A percentile compares a stretch with the other conserved stretches of the same genome.
Conservation (phyloP, 2,329 filamentous ascomycete species). For the Pseudogymnoascus sp. region DNA sequence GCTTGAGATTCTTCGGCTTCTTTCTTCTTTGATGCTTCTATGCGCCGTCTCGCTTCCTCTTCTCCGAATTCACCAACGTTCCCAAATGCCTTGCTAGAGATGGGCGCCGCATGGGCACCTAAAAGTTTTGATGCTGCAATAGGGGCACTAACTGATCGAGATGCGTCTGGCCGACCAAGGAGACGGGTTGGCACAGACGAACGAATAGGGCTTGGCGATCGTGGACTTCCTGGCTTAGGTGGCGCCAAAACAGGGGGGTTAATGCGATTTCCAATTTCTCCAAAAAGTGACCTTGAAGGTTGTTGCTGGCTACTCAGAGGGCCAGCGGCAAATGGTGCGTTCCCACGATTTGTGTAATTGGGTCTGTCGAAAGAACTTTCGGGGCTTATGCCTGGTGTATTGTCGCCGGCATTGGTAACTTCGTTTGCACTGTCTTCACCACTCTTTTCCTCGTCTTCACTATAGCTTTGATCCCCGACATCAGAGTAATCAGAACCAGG, state of each 20-base stretch:
- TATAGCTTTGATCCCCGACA: constrained; percentile 34
- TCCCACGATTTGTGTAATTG: constrained; percentile 31
- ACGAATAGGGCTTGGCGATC: constrained; percentile 65
- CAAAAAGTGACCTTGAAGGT: constrained; percentile 39
- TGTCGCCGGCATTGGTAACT: constrained; percentile 42
- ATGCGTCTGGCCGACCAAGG: constrained; percentile 37
- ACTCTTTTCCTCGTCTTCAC: constrained; percentile 42
- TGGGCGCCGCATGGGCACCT: constrained; percentile 38
- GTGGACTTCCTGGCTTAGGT: constrained; percentile 48
- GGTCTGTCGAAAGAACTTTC: constrained; percentile 50
- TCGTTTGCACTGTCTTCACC: constrained; percentile 59
- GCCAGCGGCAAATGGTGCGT: constrained; percentile 32
- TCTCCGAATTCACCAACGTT: constrained; percentile 17
- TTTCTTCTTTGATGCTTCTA: constrained; percentile 40
- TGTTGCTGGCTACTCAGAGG: constrained; percentile 28
- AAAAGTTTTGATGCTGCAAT: constrained; percentile 49
- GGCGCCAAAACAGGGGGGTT: constrained; percentile 46
- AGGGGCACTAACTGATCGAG: constrained; percentile 52
- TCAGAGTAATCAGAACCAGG: constrained; percentile 14
- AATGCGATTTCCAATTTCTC: constrained; percentile 41
- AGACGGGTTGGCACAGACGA: constrained; percentile 45
- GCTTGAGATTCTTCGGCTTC: constrained; percentile 49
- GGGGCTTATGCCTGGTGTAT: constrained; percentile 45
- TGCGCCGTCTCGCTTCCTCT: constrained; percentile 22
- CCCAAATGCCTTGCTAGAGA: constrained; percentile 13